Conservation (phyloP, 306 rosid species). For the Mimosa pudica region DNA sequence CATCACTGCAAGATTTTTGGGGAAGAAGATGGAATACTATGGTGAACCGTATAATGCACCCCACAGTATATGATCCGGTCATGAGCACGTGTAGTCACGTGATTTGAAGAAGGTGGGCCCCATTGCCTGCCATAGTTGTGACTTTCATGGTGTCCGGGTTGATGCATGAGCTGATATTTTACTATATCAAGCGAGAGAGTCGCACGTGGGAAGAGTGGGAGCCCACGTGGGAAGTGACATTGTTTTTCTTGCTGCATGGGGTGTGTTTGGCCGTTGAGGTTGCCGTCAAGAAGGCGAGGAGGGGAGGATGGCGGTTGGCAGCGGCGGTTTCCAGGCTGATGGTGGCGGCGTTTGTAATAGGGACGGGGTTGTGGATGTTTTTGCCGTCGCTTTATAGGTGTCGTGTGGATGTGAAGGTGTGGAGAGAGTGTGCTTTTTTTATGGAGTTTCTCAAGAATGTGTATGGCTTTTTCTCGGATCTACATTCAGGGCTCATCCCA, state of each 20-base stretch:
- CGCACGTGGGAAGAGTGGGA: slow-evolving; percentile 49
- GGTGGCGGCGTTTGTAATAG: slow-evolving; percentile 24
- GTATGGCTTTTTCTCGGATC: neutral
- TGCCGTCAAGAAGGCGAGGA: slow-evolving; percentile 16
- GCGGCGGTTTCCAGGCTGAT: slow-evolving; percentile 17
- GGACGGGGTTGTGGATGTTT: slow-evolving; percentile 32
- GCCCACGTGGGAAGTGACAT: slow-evolving; percentile 41
- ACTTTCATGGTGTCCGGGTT: slow-evolving; percentile 29
- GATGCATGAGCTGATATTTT: slow-evolving; percentile 43
- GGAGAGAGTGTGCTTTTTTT: slow-evolving; percentile 25
- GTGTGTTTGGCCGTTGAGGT: slow-evolving; percentile 31
- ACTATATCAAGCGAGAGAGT: slow-evolving; percentile 37
- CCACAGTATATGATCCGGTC: slow-evolving; percentile 35
- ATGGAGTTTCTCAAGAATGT: neutral
- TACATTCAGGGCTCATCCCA: too few relatives aligned
- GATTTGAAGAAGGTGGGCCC: slow-evolving; percentile 38
- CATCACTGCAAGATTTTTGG: slow-evolving; percentile 47
- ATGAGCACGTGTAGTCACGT: neutral
- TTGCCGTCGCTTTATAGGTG: slow-evolving; percentile 40
- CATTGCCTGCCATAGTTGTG: slow-evolving; percentile 24
- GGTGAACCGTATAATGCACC: slow-evolving; percentile 37
- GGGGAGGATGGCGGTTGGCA: slow-evolving; percentile 27
- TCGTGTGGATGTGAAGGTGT: slow-evolving; percentile 31
- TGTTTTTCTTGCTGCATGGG: slow-evolving; percentile 41
- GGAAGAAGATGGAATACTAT: slow-evolving; percentile 42